These are phyloP conservation scores for Kalmusia sp. DNA, from an alignment of 2,329 filamentous ascomycete species.

Conservation along the genomic window DNA sequence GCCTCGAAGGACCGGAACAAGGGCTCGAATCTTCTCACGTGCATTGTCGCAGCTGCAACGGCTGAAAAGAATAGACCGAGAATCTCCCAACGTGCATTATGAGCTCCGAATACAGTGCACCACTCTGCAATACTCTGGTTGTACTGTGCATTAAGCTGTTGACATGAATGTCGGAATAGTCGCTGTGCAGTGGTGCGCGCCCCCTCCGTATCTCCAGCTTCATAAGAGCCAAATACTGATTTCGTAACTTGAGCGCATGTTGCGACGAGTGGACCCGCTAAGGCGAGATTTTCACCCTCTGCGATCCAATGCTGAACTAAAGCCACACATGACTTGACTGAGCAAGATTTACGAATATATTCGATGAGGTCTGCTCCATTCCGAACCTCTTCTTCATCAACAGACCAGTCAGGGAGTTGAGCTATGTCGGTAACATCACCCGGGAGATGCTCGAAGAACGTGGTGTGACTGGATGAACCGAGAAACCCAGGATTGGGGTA, in stretches of 20 bases:
- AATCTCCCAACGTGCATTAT: slow-evolving; percentile 50
- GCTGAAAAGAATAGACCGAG: slow-evolving; percentile 48
- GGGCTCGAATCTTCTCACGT: slow-evolving; percentile 46
- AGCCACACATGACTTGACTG: slow-evolving; percentile 18
- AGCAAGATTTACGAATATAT: slow-evolving; percentile 11
- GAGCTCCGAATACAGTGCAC: slow-evolving; percentile 16
- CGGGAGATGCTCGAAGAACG: slow-evolving; percentile 41
- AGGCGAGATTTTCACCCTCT: slow-evolving; percentile 31
- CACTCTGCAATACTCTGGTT: slow-evolving; percentile 10
- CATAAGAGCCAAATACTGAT: slow-evolving; percentile 14
- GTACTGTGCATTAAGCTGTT: slow-evolving; percentile 12
- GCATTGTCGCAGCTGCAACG: slow-evolving; percentile 1
- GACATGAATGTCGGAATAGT: slow-evolving; percentile 18
- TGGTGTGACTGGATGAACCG: slow-evolving; percentile 38
- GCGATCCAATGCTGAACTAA: slow-evolving; percentile 31
- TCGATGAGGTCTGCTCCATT: slow-evolving; percentile 6
- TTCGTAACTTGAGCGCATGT: slow-evolving; percentile 25
- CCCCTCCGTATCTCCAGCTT: slow-evolving; percentile 1
- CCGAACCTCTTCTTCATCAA: slow-evolving; percentile 1
- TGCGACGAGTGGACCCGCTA: slow-evolving; percentile 27
- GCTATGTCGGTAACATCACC: neutral
- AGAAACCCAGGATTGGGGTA: slow-evolving; percentile 43
- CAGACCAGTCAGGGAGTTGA: slow-evolving; percentile 4
- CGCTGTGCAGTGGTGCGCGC: slow-evolving; percentile 1
- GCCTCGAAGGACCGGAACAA: neutral